Conservation (phyloP, 2,329 filamentous ascomycete species). For the Phoma sp. region DNA sequence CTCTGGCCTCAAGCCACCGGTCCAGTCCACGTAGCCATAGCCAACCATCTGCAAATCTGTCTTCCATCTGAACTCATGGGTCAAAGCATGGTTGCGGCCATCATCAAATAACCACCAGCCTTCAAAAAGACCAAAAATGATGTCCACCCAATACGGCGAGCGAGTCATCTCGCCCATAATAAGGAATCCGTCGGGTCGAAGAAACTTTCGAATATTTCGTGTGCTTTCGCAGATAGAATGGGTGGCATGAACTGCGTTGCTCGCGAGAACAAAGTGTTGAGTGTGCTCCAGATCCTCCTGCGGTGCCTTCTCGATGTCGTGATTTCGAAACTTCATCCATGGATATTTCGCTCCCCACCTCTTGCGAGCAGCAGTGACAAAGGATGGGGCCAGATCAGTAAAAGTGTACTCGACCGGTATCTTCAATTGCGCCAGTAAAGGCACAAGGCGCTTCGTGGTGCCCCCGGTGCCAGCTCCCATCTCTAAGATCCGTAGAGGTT, state of each 20-base stretch:
- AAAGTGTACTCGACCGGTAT: slow-evolving; percentile 49
- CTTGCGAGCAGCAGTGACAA: slow-evolving; percentile 42
- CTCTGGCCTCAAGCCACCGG: not conserved
- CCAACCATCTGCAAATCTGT: slow-evolving; percentile 14
- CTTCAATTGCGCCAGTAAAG: slow-evolving; percentile 29
- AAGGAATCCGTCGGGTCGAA: slow-evolving; percentile 19
- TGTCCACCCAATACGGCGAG: slow-evolving; percentile 24
- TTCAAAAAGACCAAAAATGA: slow-evolving; percentile 27
- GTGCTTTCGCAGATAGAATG: slow-evolving; percentile 2
- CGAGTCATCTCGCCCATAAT: slow-evolving; percentile 22
- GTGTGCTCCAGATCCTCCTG: slow-evolving; percentile 13
- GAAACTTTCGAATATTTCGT: slow-evolving; percentile 11
- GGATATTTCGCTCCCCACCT: slow-evolving; percentile 39
- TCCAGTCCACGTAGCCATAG: slow-evolving; percentile 21
- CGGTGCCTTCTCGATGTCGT: slow-evolving; percentile 42
- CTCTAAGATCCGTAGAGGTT: slow-evolving; percentile 41
- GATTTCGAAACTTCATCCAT: slow-evolving; percentile 37
- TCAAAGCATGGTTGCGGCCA: slow-evolving; percentile 14
- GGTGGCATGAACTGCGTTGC: slow-evolving; percentile 29
- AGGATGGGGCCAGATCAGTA: slow-evolving; percentile 46
- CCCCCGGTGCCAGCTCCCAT: slow-evolving; percentile 50
- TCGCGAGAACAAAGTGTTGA: slow-evolving; percentile 20
- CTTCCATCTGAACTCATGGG: slow-evolving; percentile 4
- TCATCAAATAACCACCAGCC: slow-evolving; percentile 30
- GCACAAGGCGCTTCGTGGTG: slow-evolving; percentile 42